Evolutionary conservation across 225 moss, liverwort and hornwort genomes (phyloP).

Genomic region (Climacium dendroides): DNA sequence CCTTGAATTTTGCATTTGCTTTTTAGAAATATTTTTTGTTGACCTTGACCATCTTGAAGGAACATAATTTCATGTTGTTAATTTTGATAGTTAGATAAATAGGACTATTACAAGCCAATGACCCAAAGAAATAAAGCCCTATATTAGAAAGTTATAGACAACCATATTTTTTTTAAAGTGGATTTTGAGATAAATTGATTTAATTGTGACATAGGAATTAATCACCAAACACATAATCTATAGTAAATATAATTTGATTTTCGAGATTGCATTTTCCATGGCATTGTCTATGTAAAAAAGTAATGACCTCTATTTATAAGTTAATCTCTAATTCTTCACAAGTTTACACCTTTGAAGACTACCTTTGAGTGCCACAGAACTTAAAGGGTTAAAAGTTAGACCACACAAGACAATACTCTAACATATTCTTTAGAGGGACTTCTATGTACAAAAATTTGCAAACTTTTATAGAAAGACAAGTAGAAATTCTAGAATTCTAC

Average conservation of each 20-base stretch:
- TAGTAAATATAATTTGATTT: background rate
- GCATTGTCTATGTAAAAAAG: background rate
- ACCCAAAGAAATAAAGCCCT: background rate
- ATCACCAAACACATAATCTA: background rate
- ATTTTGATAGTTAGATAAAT: background rate
- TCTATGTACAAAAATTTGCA: background rate
- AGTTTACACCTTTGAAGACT: background rate
- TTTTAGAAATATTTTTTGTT: background rate
- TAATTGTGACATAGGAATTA: too few species aligned
- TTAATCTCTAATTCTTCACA: background rate
- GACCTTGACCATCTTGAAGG: background rate
- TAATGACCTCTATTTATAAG: background rate
- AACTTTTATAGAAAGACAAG: too few species aligned
- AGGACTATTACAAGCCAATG: background rate
- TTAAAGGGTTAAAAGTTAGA: background rate
- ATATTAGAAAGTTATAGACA: background rate
- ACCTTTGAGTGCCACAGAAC: background rate
- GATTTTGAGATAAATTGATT: too few species aligned
- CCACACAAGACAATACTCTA: background rate
- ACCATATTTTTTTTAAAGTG: too few species aligned
- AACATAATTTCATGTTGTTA: background rate
- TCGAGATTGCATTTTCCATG: background rate
- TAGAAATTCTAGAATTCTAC: background rate
- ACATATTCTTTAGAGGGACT: background rate
- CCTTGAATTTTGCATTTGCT: background rate